These are phyloP conservation scores for Sedum album DNA, from an alignment of 164 flowering plant species.

Conservation along the genomic window DNA sequence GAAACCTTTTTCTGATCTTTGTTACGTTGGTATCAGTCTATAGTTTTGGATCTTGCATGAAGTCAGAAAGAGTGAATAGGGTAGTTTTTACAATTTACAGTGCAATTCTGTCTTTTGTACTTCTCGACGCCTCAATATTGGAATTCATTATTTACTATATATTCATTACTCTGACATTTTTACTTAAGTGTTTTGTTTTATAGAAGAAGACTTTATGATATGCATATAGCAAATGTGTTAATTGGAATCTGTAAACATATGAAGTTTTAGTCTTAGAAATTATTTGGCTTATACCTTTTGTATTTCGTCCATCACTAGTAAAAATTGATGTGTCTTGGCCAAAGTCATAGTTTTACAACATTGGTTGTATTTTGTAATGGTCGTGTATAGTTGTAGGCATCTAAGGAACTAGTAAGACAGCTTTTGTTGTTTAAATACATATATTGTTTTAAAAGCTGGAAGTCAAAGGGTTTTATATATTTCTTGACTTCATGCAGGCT, in stretches of 20 bases:
- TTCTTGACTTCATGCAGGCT: constrained; percentile 39
- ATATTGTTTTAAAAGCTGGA: no score
- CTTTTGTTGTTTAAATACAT: background rate
- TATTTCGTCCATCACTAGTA: background rate
- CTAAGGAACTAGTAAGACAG: background rate
- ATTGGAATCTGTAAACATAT: background rate
- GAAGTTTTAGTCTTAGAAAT: no score
- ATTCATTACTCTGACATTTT: background rate
- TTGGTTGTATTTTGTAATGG: background rate
- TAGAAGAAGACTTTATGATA: background rate
- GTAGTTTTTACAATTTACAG: background rate
- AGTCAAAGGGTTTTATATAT: background rate
- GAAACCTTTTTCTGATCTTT: background rate
- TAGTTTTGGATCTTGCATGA: background rate
- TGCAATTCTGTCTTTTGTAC: background rate
- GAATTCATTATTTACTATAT: background rate
- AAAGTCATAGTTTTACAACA: background rate
- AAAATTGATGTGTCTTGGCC: background rate
- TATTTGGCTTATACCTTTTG: no score
- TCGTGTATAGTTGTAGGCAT: background rate
- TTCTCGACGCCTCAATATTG: background rate
- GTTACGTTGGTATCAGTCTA: background rate
- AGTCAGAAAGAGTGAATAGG: background rate
- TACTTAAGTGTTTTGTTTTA: background rate
- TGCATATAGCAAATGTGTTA: background rate